Conservation (phyloP, 2,329 filamentous ascomycete species). For the Colletotrichum sp. region DNA sequence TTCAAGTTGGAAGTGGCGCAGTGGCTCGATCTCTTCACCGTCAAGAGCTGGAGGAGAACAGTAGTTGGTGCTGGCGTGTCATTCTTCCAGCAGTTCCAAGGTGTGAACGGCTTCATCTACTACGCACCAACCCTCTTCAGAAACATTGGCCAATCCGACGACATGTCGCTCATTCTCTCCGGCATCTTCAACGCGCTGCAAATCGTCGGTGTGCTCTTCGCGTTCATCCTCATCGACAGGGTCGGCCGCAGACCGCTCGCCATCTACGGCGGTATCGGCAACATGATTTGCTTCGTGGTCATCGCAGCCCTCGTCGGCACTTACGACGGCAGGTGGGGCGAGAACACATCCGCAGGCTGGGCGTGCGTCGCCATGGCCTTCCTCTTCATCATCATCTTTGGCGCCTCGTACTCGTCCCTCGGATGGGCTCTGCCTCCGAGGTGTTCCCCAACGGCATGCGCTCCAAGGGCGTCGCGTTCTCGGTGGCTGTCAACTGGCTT, state of each 20-base stretch:
- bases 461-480: slow-evolving; percentile 23
- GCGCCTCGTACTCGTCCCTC: slow-evolving; percentile 25
- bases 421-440: not conserved
- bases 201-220: slow-evolving; percentile 29
- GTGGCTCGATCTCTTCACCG: slow-evolving; percentile 52
- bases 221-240: slow-evolving; percentile 43
- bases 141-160: slow-evolving; percentile 28
- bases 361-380: slow-evolving; percentile 18
- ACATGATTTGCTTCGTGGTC: slow-evolving; percentile 11
- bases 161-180: slow-evolving; percentile 34
- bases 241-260: slow-evolving; percentile 38
- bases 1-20: slow-evolving; percentile 46
- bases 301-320: not conserved
- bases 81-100: slow-evolving; percentile 26
- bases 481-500: slow-evolving; percentile 54
- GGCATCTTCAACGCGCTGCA: slow-evolving; percentile 39
- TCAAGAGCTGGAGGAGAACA: slow-evolving; percentile 46
- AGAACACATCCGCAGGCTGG: not conserved
- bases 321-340: not conserved
- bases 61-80: slow-evolving; percentile 35
- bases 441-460: not conserved
- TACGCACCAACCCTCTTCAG: slow-evolving; percentile 31
- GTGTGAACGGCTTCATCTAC: slow-evolving; percentile 23
- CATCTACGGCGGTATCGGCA: slow-evolving; percentile 31
- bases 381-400: slow-evolving; percentile 33